Conservation (phyloP, 2,329 filamentous ascomycete species). For the Colletotrichum filicis region DNA sequence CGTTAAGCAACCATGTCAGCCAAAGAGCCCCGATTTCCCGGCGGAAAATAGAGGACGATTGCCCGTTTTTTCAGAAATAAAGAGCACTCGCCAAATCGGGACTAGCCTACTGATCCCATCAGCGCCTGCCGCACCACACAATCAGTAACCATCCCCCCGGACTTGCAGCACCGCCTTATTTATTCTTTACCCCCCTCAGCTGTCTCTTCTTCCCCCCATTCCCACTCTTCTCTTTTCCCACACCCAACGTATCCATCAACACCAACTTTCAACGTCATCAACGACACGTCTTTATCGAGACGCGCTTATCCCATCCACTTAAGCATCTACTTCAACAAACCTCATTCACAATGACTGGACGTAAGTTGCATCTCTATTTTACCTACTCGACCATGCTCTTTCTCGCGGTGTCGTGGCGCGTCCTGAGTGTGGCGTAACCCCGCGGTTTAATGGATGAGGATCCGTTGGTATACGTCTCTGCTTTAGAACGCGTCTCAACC, state of each 20-base stretch:
- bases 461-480: constrained; percentile 9
- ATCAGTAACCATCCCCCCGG: constrained; percentile 37
- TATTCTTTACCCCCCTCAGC: constrained; percentile 35
- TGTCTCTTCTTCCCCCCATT: constrained; percentile 25
- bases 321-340: constrained; percentile 46
- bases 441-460: constrained; percentile 9
- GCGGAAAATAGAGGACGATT: constrained; percentile 34
- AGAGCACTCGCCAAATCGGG: constrained; percentile 35
- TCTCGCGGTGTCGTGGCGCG: constrained; percentile 34
- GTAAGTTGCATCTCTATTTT: constrained; percentile 61
- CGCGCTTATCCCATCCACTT: constrained; percentile 25
- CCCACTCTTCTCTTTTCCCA: constrained; percentile 35
- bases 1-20: constrained; percentile 22
- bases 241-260: constrained; percentile 18
- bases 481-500: constrained; percentile 19
- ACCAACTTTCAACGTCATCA: constrained; percentile 34
- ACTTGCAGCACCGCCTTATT: constrained; percentile 36
- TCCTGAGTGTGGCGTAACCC: constrained; percentile 1
- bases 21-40: constrained; percentile 15
- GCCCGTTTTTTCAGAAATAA: constrained; percentile 34
- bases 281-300: constrained; percentile 35
- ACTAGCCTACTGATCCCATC: constrained; percentile 37
- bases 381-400: constrained; percentile 26
- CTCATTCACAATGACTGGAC: constrained; percentile 75
- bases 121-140: constrained; percentile 33